Base-by-base conservation (phyloP, 2,329 filamentous ascomycete species). In the Cladosporium velox region DNA sequence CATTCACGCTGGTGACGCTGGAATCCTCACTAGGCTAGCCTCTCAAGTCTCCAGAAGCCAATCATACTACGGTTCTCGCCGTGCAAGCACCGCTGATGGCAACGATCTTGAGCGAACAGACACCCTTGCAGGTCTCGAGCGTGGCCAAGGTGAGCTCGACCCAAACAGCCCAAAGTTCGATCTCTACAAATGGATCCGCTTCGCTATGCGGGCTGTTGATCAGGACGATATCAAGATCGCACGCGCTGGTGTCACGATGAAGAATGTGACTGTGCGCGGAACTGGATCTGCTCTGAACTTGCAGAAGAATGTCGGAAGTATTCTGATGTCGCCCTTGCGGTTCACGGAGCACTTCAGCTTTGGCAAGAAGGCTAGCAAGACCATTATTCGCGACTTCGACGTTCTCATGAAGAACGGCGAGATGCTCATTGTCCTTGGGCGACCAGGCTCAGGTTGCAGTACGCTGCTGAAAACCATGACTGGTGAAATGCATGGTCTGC, bases 221-320 rank as follows among this genome's bases (percentile, higher is more conserved):
- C 82, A 82, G 21, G 85, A 89, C 66, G 85, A 86, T 0, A 78
- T 88, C 55, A 82, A 81, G 66, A 77, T 79, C 67, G 84, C 80
- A 69, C 79, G 80, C 7, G 84, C 88, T 0, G 88, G 88, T 3
- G 81, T 91, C 7, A 84, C 85, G 0, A 91, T 87, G 78, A 86
- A 86, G 67, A 82, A 90, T 61, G 82, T 92, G 38, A 85, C 85
- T 65, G 87, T 92, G 0, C 88, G 83, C 6, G 90, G 90, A 0
- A 88, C 87, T 0, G 90, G 89, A 0, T 83, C 85, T 2, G 88
- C 88, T 0, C 74, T 92, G 28, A 88, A 91, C 69, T 79, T 91
- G 1, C 90, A 93, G 73, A 81, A 87, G 65, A 91, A 86, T 2
- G 87, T 92, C 3, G 83, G 80, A 2, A 87, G 87, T 1, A 77